Evolutionary conservation across 2,329 filamentous ascomycete genomes (phyloP).

Genomic region (Penicillium sclerotiorum): DNA sequence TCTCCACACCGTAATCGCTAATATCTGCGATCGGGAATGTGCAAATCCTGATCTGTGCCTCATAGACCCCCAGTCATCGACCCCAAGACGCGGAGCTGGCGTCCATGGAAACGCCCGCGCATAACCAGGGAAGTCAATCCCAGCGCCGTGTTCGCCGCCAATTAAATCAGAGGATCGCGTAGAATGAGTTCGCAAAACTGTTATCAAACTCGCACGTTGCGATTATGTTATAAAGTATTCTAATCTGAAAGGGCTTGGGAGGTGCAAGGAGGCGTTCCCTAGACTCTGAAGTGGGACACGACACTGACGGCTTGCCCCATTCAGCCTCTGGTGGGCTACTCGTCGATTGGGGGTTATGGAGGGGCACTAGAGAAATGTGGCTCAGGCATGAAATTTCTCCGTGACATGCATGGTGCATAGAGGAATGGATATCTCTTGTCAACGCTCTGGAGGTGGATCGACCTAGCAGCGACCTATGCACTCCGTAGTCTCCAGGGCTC

Average conservation of each 20-base stretch:
- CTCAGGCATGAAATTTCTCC: constrained; percentile 13
- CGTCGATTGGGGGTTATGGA: constrained; percentile 1
- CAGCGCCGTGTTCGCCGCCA: no score
- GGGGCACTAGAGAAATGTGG: constrained; percentile 3
- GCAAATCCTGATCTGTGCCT: not conserved
- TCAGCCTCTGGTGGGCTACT: constrained; percentile 1
- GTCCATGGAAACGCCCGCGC: not conserved
- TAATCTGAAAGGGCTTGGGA: not conserved
- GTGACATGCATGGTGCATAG: constrained; percentile 25
- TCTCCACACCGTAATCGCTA: no score
- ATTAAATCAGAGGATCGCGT: no score
- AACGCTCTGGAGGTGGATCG: constrained; percentile 16
- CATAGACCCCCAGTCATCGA: not conserved
- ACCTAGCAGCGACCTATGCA: constrained; percentile 16
- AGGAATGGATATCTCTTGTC: constrained; percentile 12
- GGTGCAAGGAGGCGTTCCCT: constrained; percentile 1
- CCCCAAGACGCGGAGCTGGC: not conserved
- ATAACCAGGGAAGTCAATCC: not conserved
- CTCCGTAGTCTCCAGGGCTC: constrained; percentile 24
- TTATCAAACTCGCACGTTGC: no score
- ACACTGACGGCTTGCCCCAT: constrained; percentile 1
- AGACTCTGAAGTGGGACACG: constrained; percentile 1
- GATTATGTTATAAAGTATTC: not conserved
- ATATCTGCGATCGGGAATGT: not conserved
- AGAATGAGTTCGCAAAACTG: no score